Conservation (phyloP, 192 early-diverging fungal species). For the Entomortierella parvispora region DNA sequence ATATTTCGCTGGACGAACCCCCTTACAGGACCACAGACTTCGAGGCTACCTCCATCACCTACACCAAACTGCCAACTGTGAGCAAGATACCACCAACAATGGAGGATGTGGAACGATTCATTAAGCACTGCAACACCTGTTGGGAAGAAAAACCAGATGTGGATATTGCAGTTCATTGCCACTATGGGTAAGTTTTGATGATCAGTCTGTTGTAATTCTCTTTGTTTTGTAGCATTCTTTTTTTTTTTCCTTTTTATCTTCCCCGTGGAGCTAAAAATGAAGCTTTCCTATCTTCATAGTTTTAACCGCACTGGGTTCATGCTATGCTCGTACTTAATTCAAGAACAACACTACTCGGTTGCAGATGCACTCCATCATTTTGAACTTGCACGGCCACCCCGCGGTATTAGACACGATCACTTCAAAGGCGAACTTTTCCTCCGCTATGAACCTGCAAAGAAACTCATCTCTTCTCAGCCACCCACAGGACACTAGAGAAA, state of each 20-base stretch:
- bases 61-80: slow-evolving; percentile 60
- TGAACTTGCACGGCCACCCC: slow-evolving; percentile 55
- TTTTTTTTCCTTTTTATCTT: background rate
- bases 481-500: too few species aligned
- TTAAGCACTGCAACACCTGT: slow-evolving; percentile 46
- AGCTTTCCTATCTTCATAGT: slow-evolving; percentile 9
- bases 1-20: slow-evolving; percentile 61
- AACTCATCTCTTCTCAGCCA: too few species aligned
- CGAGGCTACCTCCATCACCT: slow-evolving; percentile 61
- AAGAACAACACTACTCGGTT: slow-evolving; percentile 57
- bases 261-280: background rate
- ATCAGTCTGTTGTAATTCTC: background rate
- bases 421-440: slow-evolving; percentile 67
- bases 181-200: slow-evolving; percentile 59
- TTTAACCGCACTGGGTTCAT: slow-evolving; percentile 68
- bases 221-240: background rate
- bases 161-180: slow-evolving; percentile 69
- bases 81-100: slow-evolving; percentile 62
- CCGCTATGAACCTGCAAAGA: slow-evolving; percentile 56
- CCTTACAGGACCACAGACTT: slow-evolving; percentile 64
- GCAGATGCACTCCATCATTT: slow-evolving; percentile 59
- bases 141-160: slow-evolving; percentile 58
- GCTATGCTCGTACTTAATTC: slow-evolving; percentile 65
- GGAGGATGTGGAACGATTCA: slow-evolving; percentile 57
- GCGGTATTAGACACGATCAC: slow-evolving; percentile 63